These are phyloP conservation scores for Magnaporthiopsis rhizophila DNA, from an alignment of 2,329 filamentous ascomycete genomes.

Conservation along the genomic window DNA sequence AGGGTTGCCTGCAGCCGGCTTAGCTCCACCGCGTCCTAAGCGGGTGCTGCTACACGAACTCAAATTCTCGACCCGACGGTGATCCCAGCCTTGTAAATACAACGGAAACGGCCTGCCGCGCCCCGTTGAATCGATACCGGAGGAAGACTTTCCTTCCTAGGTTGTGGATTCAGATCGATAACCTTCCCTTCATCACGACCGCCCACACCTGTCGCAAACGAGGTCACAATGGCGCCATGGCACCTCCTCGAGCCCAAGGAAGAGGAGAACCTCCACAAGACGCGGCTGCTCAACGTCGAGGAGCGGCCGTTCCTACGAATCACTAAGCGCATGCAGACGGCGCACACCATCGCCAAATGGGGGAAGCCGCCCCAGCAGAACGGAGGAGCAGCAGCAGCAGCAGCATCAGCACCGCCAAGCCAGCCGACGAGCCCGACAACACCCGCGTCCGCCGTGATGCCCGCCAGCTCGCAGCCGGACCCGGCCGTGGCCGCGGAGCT, in stretches of 20 bases:
- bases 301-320: conserved; percentile 88
- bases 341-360: conserved; percentile 50
- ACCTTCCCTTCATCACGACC: background rate
- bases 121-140: no score
- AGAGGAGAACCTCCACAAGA: conserved; percentile 77
- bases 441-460: conserved; percentile 12
- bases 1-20: background rate
- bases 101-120: no score
- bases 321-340: conserved; percentile 67
- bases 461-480: background rate
- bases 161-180: background rate
- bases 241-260: conserved; percentile 65
- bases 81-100: background rate
- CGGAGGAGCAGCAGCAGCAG: conserved; percentile 14
- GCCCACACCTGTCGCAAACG: background rate
- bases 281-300: conserved; percentile 80
- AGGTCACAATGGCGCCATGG: conserved; percentile 41
- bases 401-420: conserved; percentile 19
- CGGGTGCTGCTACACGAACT: background rate
- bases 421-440: conserved; percentile 32
- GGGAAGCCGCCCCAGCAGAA: conserved; percentile 11
- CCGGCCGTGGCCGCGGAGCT: conserved; percentile 30
- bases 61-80: background rate
- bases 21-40: background rate
- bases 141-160: no score